A percentile compares a stretch with the other conserved stretches of the same genome.
phyloP scores from a whole-genome alignment of 2,329 filamentous ascomycete species.

The Teratosphaeria epicoccoides region DNA sequence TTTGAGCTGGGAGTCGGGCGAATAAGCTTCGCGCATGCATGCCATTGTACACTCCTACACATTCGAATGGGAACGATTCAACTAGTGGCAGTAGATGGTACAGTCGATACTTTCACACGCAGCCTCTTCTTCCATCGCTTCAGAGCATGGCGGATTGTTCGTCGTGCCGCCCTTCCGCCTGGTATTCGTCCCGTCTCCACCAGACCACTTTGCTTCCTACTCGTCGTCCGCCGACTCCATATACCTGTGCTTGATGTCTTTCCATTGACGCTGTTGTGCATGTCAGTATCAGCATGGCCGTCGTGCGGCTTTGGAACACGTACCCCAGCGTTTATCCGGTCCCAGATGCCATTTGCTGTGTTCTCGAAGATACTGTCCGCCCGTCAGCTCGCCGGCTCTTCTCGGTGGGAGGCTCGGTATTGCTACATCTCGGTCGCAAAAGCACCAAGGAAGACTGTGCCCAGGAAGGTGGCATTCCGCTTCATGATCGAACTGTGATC shows the following conservation, averaged over 20 bases:
- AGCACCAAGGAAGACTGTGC: slow-evolving; percentile 71
- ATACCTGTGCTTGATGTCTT: slow-evolving; percentile 92
- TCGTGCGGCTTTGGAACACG: slow-evolving; percentile 29
- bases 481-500: slow-evolving; percentile 66
- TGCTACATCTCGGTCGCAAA: slow-evolving; percentile 88
- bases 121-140: slow-evolving; percentile 1
- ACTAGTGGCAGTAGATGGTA: not conserved
- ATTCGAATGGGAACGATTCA: not conserved
- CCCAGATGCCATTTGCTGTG: slow-evolving; percentile 76
- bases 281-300: slow-evolving; percentile 14
- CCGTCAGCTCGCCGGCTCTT: slow-evolving; percentile 6
- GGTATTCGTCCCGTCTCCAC: slow-evolving; percentile 29
- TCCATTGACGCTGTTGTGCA: slow-evolving; percentile 88
- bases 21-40: no score
- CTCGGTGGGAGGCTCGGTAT: slow-evolving; percentile 2
- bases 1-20: no score
- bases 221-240: slow-evolving; percentile 53
- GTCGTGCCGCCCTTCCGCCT: not conserved
- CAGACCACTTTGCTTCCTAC: slow-evolving; percentile 29
- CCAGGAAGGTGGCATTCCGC: slow-evolving; percentile 80
- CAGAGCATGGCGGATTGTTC: slow-evolving; percentile 21
- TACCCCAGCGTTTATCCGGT: slow-evolving; percentile 84
- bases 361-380: slow-evolving; percentile 66
- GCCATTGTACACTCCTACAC: not conserved
- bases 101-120: not conserved